Percentiles rank a stretch among this genome's conserved stretches.
These are phyloP conservation scores for Danielozyma ontarioensis DNA, from an alignment of 805 yeast species.

Conservation along the genomic window DNA sequence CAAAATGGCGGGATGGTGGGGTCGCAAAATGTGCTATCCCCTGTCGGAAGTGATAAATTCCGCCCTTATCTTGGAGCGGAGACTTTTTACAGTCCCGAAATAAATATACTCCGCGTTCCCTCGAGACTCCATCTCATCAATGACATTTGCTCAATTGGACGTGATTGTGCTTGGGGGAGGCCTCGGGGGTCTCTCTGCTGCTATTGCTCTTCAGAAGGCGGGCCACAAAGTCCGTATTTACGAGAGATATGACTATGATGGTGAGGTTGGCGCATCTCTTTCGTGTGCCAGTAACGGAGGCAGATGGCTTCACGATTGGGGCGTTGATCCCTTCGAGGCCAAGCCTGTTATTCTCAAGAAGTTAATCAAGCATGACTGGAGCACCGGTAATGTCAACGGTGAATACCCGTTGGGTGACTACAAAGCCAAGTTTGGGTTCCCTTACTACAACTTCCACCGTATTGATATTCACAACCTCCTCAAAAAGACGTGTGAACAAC, in stretches of 20 bases:
- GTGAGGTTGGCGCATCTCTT: constrained; percentile 26
- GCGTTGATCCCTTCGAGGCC: constrained; percentile 14
- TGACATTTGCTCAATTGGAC: no score
- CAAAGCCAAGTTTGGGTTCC: constrained; percentile 18
- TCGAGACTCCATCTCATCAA: no score
- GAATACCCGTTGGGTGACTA: constrained; percentile 22
- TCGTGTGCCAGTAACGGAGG: constrained; percentile 27
- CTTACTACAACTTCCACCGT: constrained; percentile 23
- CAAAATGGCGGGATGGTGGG: no score
- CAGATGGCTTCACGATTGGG: constrained; percentile 19
- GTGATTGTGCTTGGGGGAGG: constrained; percentile 25
- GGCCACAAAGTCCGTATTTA: constrained; percentile 21
- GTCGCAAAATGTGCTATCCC: no score
- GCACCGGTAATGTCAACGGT: constrained; percentile 14
- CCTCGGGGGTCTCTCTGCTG: constrained; percentile 20
- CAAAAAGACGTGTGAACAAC: no score
- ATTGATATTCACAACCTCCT: constrained; percentile 24
- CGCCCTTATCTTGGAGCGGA: no score
- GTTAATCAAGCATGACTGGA: constrained; percentile 18
- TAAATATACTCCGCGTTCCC: no score
- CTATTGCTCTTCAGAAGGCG: constrained; percentile 16
- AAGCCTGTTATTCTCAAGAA: constrained; percentile 18
- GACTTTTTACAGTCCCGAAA: no score
- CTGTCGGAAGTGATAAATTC: no score
- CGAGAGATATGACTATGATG: constrained; percentile 22